Conservation (phyloP, 1,139 yeast genomes). For the Zygosaccharomyces pseudobailii region DNA sequence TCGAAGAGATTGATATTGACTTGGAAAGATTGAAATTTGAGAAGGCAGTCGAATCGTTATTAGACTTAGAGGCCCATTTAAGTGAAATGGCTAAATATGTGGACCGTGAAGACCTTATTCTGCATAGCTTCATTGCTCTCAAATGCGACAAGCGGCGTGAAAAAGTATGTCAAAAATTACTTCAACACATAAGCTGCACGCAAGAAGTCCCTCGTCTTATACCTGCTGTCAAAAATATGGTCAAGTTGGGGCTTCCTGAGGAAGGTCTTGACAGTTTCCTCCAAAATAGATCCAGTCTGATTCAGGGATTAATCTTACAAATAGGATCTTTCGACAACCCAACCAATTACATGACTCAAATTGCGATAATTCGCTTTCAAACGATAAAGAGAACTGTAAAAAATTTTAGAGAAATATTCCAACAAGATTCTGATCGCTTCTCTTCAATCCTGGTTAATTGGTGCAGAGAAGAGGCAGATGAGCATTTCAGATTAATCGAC, state of each 20-base stretch:
- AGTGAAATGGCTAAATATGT: conserved; percentile 13
- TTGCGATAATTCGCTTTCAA: conserved; percentile 57
- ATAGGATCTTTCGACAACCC: conserved; percentile 54
- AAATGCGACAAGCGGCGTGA: conserved; percentile 40
- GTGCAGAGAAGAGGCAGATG: conserved; percentile 64
- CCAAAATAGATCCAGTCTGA: conserved; percentile 43
- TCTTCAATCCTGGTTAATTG: conserved; percentile 49
- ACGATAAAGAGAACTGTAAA: conserved; percentile 46
- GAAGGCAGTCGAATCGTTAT: conserved; percentile 23
- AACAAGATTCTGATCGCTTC: conserved; percentile 37
- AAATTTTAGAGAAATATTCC: conserved; percentile 44
- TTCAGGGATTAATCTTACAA: conserved; percentile 42
- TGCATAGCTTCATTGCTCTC: conserved; percentile 40
- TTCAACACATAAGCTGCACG: conserved; percentile 32
- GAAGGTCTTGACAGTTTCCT: conserved; percentile 47
- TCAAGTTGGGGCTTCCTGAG: conserved; percentile 40
- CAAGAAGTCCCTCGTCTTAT: conserved; percentile 33
- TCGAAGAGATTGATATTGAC: conserved; percentile 31
- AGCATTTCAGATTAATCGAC: conserved; percentile 55
- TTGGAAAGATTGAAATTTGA: conserved; percentile 28
- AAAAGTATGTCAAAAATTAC: conserved; percentile 27
- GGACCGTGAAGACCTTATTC: conserved; percentile 38
- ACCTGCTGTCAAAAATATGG: conserved; percentile 38
- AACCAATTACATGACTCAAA: conserved; percentile 51
- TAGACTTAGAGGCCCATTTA: conserved; percentile 21